phyloP scores from a whole-genome alignment of 2,329 filamentous ascomycete genomes.

The Arthrobotrys sphaeroides region DNA sequence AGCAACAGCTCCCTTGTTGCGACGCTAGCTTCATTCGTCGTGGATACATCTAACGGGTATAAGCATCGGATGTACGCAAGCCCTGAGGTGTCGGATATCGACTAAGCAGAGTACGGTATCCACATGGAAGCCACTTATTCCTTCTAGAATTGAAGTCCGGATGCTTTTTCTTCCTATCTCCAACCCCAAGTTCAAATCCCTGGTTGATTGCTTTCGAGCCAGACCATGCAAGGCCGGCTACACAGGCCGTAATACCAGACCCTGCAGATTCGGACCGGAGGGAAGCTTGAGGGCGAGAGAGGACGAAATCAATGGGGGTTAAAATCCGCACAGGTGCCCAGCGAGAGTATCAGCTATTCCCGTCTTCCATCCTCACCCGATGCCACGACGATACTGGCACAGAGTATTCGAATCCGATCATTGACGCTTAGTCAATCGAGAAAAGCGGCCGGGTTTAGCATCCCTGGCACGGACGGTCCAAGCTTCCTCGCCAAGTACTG shows the following conservation, averaged over 20 bases:
- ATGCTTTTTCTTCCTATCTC: not conserved
- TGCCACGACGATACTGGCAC: not conserved
- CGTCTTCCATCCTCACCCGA: no score
- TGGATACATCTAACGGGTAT: not conserved
- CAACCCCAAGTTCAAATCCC: not conserved
- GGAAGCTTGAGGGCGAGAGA: not conserved
- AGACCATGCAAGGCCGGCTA: not conserved
- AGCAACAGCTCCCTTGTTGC: not conserved
- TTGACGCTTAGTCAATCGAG: no score
- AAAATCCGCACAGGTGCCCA: no score
- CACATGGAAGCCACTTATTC: not conserved
- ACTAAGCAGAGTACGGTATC: not conserved
- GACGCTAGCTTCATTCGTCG: conserved; percentile 18
- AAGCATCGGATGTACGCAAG: not conserved
- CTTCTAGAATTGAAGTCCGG: not conserved
- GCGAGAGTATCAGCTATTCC: not conserved
- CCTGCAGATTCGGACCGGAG: not conserved
- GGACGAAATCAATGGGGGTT: not conserved
- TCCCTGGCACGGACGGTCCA: conserved; percentile 1
- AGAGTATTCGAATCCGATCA: not conserved
- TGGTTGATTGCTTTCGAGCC: not conserved
- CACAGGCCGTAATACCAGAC: not conserved
- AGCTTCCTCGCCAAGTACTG: conserved; percentile 1
- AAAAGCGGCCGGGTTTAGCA: not conserved
- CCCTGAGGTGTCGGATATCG: not conserved